Evolutionary conservation across 2,329 filamentous ascomycete genomes (phyloP).

Genomic region (Calonectria naviculata): DNA sequence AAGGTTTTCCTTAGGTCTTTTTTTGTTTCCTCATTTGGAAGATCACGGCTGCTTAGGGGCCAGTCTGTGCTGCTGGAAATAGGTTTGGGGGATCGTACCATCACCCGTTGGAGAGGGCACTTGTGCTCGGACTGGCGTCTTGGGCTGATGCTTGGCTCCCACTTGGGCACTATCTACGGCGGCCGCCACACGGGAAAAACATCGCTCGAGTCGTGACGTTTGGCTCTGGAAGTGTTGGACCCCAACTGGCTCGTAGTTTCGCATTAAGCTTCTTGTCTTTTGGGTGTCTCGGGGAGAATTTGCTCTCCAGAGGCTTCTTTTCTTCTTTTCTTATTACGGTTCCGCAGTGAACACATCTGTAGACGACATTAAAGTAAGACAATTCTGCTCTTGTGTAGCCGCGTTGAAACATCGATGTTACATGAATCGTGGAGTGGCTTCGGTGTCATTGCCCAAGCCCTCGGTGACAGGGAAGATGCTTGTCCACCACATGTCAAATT

Average conservation of each 20-base stretch:
- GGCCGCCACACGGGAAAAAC: constrained; percentile 12
- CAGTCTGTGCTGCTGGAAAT: neutral
- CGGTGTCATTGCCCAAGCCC: neutral
- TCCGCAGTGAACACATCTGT: neutral
- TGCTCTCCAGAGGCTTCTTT: neutral
- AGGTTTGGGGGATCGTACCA: constrained; percentile 11
- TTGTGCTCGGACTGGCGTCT: constrained; percentile 24
- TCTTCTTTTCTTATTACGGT: neutral
- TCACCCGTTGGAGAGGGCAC: neutral
- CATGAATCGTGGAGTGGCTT: constrained; percentile 16
- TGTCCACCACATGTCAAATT: constrained; percentile 17
- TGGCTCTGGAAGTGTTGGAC: neutral
- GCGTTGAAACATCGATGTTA: neutral
- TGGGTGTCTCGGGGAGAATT: neutral
- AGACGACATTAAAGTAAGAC: neutral
- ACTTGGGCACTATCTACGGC: neutral
- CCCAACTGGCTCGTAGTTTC: neutral
- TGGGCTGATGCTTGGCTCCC: constrained; percentile 1
- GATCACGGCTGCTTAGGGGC: neutral
- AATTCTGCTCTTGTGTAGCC: constrained; percentile 2
- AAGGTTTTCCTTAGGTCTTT: neutral
- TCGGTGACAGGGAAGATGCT: constrained; percentile 14
- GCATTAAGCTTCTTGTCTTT: neutral
- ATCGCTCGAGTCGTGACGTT: neutral
- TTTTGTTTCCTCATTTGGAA: neutral